Evolutionary conservation across 768 basidiomycete species (phyloP).

Genomic region (Basidioascus undulatus): DNA sequence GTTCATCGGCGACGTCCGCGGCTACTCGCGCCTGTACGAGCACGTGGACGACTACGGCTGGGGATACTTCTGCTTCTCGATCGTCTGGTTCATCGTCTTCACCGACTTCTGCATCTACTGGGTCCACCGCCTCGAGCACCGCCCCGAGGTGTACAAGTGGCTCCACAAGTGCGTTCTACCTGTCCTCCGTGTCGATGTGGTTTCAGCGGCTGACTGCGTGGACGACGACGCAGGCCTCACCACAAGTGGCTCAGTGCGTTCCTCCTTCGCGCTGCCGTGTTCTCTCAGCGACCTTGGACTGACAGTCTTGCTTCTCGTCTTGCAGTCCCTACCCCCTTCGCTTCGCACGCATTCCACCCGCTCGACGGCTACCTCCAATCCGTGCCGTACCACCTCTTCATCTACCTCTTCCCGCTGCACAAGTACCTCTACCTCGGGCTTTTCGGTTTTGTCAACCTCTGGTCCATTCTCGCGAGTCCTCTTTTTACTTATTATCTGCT

Average conservation of each 20-base stretch:
- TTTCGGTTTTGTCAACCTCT: constrained; percentile 79
- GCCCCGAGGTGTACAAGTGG: constrained; percentile 62
- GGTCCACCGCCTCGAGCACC: constrained; percentile 77
- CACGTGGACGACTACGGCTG: constrained; percentile 57
- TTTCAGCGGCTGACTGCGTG: no score
- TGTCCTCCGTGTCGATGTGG: no score
- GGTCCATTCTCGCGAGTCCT: constrained; percentile 59
- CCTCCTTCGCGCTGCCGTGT: neutral
- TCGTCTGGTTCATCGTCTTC: constrained; percentile 37
- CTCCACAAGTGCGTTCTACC: no score
- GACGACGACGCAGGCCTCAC: no score
- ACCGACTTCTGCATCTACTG: constrained; percentile 92
- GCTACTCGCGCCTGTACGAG: constrained; percentile 56
- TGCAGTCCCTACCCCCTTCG: constrained; percentile 84
- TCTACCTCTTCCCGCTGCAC: constrained; percentile 74
- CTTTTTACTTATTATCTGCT: neutral
- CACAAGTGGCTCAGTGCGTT: constrained; percentile 90
- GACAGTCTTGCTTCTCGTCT: neutral
- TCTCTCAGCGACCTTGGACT: neutral
- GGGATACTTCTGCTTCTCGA: constrained; percentile 11
- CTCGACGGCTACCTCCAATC: constrained; percentile 87
- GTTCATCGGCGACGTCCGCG: constrained; percentile 80
- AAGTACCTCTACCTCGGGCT: constrained; percentile 57
- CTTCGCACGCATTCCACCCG: constrained; percentile 93
- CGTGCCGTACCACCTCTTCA: constrained; percentile 78